Base-by-base conservation (phyloP, 257 asterid species). In the Penstemon davidsonii region DNA sequence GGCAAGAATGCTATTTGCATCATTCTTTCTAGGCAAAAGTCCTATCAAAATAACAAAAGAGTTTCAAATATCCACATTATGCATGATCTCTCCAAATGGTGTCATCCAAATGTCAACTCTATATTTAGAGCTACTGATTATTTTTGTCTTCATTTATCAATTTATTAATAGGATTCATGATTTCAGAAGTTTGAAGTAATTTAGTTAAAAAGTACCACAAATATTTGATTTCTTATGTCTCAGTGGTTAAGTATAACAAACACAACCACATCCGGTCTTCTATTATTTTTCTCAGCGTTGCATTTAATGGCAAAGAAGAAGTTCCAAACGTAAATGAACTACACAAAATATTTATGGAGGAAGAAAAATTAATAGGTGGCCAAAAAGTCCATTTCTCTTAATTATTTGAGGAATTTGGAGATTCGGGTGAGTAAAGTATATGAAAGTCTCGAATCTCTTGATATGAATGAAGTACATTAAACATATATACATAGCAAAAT, bases 31-130 rank as follows among this genome's bases (percentile, higher is more conserved):
- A 10, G 18, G 54, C 67, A 79, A 71, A 74, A 83, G 71, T 36
- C 84, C 86, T 83, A 81, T 77, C 65, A 58, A 60, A 62, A 68
- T 9, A 56, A 39, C 44, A 57, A 8, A 13, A 8, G 62, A 36
- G 41, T 52, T 66, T 67, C 71, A 73, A 62, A 38, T 54, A 47
- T 41, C 52, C 1, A 62, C 41, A 54, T 13, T 44, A 19, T 10
- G 42, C 36, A 71, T 45, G 50, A 57, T 55, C 45, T 46, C 19
- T 18, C 15, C 13, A 55, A 67, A 69, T 63, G 54, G 18, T 55
- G 51, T 55, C 19, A 43, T 18, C 13, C 13, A 54, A 67, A 69
- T 63, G 55, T 33, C 70, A 55, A 6, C 45, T 25, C 13, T 15
- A 62, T 19, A 44, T 15, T 25, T 25, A 25, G 33, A 62, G 57